Evolutionary conservation across 2,329 filamentous ascomycete genomes (phyloP), one percentile per base, ranked within the genome.

Genomic region (Alternaria arborescens): DNA sequence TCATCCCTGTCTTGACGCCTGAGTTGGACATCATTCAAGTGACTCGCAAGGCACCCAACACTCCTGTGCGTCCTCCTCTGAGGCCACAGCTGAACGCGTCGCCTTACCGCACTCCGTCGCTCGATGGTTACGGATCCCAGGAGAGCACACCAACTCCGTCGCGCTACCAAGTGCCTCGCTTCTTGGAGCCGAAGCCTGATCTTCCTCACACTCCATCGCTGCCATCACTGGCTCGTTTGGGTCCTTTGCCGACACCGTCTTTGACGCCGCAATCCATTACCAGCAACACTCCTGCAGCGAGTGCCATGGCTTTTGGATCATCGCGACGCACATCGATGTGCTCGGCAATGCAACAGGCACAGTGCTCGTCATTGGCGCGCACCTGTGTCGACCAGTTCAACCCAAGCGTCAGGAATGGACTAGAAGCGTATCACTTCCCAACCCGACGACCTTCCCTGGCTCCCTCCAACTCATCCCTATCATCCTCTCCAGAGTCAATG

Each of bases 401-500:
- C 70, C 78, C 75, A 63, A 80, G 78, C 62, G 75, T 78, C 64
- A 75, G 71, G 60, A 77, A 72, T 40, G 78, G 76, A 43, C 65
- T 80, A 43, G 83, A 85, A 69, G 80, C 81, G 18, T 83, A 83
- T 64, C 82, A 80, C 66, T 75, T 77, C 61, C 72, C 76, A n/a
- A 78, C 76, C 52, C 78, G 82, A 64, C 82, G 76, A 67, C 80
- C 76, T 61, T 84, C 81, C 67, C 77, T 80, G 79, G 83, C 82
- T 75, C 70, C 83, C 71, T 86, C 83, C 61, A 76, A 83, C 64
- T 81, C 82, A 58, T 84, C 75, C 28, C 83, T 84, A 22, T 81
- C 82, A 26, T 87, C 85, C 4, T 85, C 82, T 77, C 87, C 87
- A n/a, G 87, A 88, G 65, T 89, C 87, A 34, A 87, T 88, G 83